Conservation (phyloP, 1,139 yeast species). For the Geotrichum restrictum region DNA sequence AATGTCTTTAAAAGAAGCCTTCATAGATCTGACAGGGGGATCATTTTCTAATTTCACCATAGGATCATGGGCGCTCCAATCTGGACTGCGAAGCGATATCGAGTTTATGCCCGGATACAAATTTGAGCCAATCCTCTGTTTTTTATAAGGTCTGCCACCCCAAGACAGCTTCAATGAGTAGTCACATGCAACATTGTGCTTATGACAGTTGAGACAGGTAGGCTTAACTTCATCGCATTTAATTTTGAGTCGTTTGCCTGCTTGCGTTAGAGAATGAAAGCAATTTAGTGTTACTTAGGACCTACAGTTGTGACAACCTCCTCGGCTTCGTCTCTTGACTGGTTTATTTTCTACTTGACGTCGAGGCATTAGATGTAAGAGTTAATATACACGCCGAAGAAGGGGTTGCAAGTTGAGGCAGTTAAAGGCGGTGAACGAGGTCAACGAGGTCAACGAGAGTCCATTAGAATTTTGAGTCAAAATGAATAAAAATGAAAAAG, state of each 20-base stretch:
- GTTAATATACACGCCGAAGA: no score
- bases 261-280: background rate
- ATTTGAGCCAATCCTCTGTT: slow-evolving; percentile 28
- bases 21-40: background rate
- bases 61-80: background rate
- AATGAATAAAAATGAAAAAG: background rate
- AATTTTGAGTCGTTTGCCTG: slow-evolving; percentile 31
- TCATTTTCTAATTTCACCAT: background rate
- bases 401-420: background rate
- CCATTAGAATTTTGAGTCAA: no score
- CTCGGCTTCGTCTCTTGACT: slow-evolving; percentile 31
- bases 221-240: slow-evolving; percentile 71
- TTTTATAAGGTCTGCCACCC: slow-evolving; percentile 71
- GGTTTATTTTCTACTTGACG: slow-evolving; percentile 25
- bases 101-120: background rate
- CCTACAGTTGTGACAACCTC: slow-evolving; percentile 37
- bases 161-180: slow-evolving; percentile 63
- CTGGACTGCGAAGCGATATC: background rate
- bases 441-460: no score
- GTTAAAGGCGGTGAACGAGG: no score
- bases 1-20: slow-evolving; percentile 21
- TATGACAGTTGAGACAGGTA: slow-evolving; percentile 54
- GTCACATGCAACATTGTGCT: slow-evolving; percentile 52
- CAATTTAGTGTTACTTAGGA: background rate
- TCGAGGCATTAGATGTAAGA: slow-evolving; percentile 16